A percentile compares a stretch with the other conserved stretches of the same genome.
Evolutionary conservation across 208 protist species (phyloP).

Genomic region (Novymonas esmeraldas): DNA sequence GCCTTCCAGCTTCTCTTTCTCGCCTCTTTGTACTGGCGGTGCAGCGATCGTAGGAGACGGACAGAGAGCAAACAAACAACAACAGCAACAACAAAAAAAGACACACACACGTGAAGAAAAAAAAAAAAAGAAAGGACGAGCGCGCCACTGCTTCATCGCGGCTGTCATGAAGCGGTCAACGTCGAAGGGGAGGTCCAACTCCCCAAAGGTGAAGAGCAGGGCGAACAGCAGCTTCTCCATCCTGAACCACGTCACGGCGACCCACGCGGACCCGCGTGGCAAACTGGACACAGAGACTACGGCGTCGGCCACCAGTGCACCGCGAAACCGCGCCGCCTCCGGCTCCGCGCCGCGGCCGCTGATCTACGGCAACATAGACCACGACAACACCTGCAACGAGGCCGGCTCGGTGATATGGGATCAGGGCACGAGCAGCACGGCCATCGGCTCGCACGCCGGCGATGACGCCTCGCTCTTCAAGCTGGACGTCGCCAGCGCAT

Average conservation of each 20-base stretch:
- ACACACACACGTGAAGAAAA: too few relatives aligned
- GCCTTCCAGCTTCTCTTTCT: too few relatives aligned
- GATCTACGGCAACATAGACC: background rate
- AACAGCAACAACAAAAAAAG: background rate
- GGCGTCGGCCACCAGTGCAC: background rate
- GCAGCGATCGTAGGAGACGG: too few relatives aligned
- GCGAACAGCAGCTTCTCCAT: background rate
- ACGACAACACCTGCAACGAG: background rate
- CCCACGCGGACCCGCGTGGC: background rate
- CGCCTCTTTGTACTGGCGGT: too few relatives aligned
- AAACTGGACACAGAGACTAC: background rate
- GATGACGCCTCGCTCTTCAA: background rate
- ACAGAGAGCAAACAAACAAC: background rate
- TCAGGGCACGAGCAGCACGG: background rate
- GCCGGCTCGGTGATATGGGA: background rate
- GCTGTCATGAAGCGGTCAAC: background rate
- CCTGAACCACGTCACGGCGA: background rate
- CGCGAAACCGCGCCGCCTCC: background rate
- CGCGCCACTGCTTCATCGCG: too few relatives aligned
- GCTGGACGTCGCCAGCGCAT: background rate
- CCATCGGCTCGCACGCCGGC: background rate
- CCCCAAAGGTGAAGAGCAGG: background rate
- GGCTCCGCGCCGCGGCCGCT: background rate
- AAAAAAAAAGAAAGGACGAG: background rate
- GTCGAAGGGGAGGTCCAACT: background rate